Percentiles rank a stretch among this genome's conserved stretches.
These are phyloP conservation scores for Penicillium salamii DNA, from an alignment of 495 filamentous ascomycete species.

Conservation along the genomic window DNA sequence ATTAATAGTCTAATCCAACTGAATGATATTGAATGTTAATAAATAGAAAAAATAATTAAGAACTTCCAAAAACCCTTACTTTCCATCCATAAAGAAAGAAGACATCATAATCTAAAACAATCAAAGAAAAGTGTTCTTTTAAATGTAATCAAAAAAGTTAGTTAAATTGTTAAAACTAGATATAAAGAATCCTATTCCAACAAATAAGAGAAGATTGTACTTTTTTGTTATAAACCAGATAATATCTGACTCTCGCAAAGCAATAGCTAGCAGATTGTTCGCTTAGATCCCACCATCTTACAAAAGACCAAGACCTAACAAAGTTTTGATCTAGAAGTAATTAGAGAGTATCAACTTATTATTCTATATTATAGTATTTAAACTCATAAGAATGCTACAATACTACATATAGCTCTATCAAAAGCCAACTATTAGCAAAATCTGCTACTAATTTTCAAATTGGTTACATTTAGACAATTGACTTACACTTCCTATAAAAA, in stretches of 20 bases:
- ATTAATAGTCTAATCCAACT: background rate
- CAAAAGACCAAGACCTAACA: background rate
- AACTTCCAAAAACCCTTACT: conserved; percentile 3
- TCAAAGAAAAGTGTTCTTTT: background rate
- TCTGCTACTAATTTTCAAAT: too few relatives aligned
- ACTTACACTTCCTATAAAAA: background rate
- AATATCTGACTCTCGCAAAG: background rate
- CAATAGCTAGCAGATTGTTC: conserved; percentile 4
- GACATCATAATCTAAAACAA: background rate
- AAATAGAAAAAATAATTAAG: background rate
- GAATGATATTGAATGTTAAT: background rate
- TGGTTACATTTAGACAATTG: too few relatives aligned
- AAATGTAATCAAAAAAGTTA: too few relatives aligned
- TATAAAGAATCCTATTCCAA: background rate
- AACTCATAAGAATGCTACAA: too few relatives aligned
- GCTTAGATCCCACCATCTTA: conserved; percentile 1
- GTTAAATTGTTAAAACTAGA: background rate
- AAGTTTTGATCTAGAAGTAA: background rate
- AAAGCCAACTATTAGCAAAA: too few relatives aligned
- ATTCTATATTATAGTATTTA: too few relatives aligned
- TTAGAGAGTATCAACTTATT: background rate
- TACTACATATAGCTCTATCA: background rate
- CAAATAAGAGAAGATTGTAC: background rate
- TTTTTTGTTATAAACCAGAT: background rate
- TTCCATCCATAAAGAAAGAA: conserved; percentile 1